Conservation (phyloP, 164 flowering plant species). For the Paratinospora sagittata region DNA sequence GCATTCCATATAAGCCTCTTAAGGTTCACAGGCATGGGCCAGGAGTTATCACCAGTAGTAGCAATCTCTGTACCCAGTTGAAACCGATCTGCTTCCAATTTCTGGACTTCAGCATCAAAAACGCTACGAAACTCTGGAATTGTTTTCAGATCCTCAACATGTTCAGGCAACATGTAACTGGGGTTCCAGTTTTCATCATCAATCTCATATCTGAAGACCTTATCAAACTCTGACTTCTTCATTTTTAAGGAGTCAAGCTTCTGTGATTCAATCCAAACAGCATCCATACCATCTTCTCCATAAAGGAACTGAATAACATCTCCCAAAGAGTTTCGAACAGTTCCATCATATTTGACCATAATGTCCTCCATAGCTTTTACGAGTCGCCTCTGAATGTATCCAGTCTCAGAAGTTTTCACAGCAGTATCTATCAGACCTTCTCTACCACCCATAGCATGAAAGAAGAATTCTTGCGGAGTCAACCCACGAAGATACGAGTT, state of each 20-base stretch:
- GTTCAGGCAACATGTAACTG: constrained; percentile 72
- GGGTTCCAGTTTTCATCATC: constrained; percentile 84
- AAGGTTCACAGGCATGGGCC: constrained; percentile 96
- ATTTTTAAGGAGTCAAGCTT: constrained; percentile 84
- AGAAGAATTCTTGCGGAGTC: constrained; percentile 98
- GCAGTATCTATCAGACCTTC: constrained; percentile 99
- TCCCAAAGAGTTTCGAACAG: constrained; percentile 91
- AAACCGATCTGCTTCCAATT: constrained; percentile 78
- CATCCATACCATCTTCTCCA: constrained; percentile 99
- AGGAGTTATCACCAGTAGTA: constrained; percentile 82
- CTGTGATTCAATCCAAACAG: constrained; percentile 96
- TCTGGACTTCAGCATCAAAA: constrained; percentile 91
- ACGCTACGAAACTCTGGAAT: constrained; percentile 84
- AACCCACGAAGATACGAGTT: constrained; percentile 92
- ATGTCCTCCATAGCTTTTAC: constrained; percentile 99
- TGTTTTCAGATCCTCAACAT: constrained; percentile 80
- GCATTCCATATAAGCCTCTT: constrained; percentile 94
- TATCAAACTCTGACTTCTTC: constrained; percentile 71
- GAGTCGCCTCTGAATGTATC: constrained; percentile 92
- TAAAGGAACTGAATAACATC: constrained; percentile 96
- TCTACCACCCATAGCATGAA: constrained; percentile 99
- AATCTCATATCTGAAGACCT: constrained; percentile 66
- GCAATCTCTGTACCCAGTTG: constrained; percentile 95
- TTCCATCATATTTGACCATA: constrained; percentile 99
- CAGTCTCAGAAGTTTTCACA: constrained; percentile 98